phyloP scores from a whole-genome alignment of 1,284 basidiomycete genomes.

The Anthracocystis walkeri region DNA sequence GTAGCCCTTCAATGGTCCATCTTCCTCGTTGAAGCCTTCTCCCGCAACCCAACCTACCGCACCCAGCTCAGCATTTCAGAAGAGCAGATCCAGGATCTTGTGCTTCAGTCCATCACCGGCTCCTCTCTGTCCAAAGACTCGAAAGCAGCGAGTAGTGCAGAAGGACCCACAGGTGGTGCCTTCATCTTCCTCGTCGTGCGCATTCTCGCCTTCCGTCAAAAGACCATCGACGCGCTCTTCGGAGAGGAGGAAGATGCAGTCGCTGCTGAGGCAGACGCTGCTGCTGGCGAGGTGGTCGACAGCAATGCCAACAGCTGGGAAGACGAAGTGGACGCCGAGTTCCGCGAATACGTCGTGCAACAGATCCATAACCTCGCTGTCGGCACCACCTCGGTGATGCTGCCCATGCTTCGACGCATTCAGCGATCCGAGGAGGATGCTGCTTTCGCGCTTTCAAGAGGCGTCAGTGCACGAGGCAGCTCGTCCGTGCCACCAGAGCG shows the following conservation, averaged over 20 bases:
- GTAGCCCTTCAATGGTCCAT: slow-evolving; percentile 87
- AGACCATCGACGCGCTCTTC: slow-evolving; percentile 69
- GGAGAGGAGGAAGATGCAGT: slow-evolving; percentile 73
- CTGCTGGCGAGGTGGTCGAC: slow-evolving; percentile 54
- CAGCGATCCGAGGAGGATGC: slow-evolving; percentile 68
- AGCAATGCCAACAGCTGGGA: slow-evolving; percentile 61
- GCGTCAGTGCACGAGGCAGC: slow-evolving; percentile 22
- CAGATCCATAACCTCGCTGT: slow-evolving; percentile 62
- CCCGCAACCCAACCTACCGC: slow-evolving; percentile 51
- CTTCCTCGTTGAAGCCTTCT: slow-evolving; percentile 70
- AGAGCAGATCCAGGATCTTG: slow-evolving; percentile 57
- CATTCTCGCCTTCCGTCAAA: slow-evolving; percentile 69
- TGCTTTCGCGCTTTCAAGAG: slow-evolving; percentile 57
- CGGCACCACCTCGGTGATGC: slow-evolving; percentile 54
- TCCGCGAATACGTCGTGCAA: slow-evolving; percentile 65
- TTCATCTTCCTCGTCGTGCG: slow-evolving; percentile 78
- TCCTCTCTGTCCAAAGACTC: slow-evolving; percentile 73
- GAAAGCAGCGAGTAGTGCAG: slow-evolving; percentile 75
- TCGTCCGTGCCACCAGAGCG: slow-evolving; percentile 59
- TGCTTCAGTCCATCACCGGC: slow-evolving; percentile 53
- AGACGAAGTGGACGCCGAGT: slow-evolving; percentile 68
- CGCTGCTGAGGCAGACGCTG: slow-evolving; percentile 51
- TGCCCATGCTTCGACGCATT: slow-evolving; percentile 64
- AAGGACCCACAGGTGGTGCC: slow-evolving; percentile 82
- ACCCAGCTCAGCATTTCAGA: slow-evolving; percentile 57